Conservation (phyloP, 768 basidiomycete species). For the Amanita subjunquillea region DNA sequence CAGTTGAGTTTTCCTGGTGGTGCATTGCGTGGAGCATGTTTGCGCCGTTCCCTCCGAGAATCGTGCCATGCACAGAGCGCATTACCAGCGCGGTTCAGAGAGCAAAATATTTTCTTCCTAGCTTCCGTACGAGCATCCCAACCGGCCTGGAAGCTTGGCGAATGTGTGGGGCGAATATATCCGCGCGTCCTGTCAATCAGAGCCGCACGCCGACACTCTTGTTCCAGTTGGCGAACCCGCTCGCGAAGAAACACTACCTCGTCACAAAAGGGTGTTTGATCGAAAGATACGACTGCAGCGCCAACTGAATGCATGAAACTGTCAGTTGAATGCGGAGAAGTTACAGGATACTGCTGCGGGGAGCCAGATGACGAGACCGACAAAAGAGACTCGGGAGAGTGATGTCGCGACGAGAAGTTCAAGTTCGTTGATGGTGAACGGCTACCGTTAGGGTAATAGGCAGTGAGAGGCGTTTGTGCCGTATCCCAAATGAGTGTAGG, state of each 20-base stretch:
- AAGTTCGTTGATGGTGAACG: neutral
- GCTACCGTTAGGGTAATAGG: neutral
- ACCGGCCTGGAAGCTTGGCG: slow-evolving; percentile 41
- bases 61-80: slow-evolving; percentile 89
- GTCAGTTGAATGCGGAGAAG: neutral
- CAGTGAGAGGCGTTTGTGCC: neutral
- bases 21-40: slow-evolving; percentile 70
- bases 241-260: slow-evolving; percentile 44
- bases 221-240: slow-evolving; percentile 54
- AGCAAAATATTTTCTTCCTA: slow-evolving; percentile 63
- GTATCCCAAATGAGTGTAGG: neutral
- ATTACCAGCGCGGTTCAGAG: slow-evolving; percentile 79
- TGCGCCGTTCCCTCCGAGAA: slow-evolving; percentile 72
- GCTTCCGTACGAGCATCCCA: slow-evolving; percentile 72
- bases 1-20: slow-evolving; percentile 75
- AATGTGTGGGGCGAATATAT: slow-evolving; percentile 25
- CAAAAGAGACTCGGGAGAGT: slow-evolving; percentile 30
- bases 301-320: neutral
- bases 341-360: slow-evolving; percentile 7
- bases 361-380: slow-evolving; percentile 19
- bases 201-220: slow-evolving; percentile 39
- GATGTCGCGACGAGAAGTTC: slow-evolving; percentile 13
- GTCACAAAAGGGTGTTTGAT: neutral
- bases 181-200: slow-evolving; percentile 15
- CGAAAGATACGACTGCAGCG: neutral